These are phyloP conservation scores for Xylaria sp. DNA, from an alignment of 2,329 filamentous ascomycete species.

Conservation along the genomic window DNA sequence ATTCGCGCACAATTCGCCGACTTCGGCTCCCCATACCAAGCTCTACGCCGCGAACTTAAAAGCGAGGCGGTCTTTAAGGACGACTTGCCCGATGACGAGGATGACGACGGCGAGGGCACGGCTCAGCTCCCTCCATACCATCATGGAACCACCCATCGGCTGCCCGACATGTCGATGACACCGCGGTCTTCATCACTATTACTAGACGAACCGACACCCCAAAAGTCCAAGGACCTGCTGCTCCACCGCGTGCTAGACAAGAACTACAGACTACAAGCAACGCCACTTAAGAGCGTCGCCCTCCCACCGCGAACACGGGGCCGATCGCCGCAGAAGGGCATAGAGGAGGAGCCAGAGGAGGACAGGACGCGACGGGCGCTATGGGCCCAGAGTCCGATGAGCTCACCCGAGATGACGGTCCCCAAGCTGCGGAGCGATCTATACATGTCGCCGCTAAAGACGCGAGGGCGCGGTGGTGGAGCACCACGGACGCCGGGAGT, in stretches of 20 bases:
- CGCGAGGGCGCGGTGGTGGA: constrained; percentile 55
- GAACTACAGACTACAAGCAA: constrained; percentile 93
- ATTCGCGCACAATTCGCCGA: constrained; percentile 62
- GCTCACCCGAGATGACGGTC: constrained; percentile 80
- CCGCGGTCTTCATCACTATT: constrained; percentile 67
- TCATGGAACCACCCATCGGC: constrained; percentile 60
- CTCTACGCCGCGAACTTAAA: constrained; percentile 73
- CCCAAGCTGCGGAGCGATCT: constrained; percentile 87
- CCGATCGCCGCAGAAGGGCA: constrained; percentile 47
- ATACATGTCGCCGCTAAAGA: constrained; percentile 77
- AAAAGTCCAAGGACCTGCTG: constrained; percentile 74
- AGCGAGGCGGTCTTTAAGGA: constrained; percentile 52
- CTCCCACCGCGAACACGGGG: constrained; percentile 33
- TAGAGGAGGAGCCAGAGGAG: constrained; percentile 42
- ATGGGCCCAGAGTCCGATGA: constrained; percentile 70
- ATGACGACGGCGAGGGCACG: constrained; percentile 54
- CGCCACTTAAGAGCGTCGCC: constrained; percentile 72
- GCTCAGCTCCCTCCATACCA: constrained; percentile 61
- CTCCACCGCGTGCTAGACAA: constrained; percentile 94
- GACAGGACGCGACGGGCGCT: constrained; percentile 50
- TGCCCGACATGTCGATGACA: constrained; percentile 73
- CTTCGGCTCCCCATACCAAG: constrained; percentile 81
- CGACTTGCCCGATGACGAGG: constrained; percentile 50
- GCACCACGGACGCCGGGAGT: constrained; percentile 79
- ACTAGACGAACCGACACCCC: constrained; percentile 53